A percentile compares a stretch with the other conserved stretches of the same genome.
phyloP scores from a whole-genome alignment of 768 basidiomycete species.

The Cantharellus anzutake region DNA sequence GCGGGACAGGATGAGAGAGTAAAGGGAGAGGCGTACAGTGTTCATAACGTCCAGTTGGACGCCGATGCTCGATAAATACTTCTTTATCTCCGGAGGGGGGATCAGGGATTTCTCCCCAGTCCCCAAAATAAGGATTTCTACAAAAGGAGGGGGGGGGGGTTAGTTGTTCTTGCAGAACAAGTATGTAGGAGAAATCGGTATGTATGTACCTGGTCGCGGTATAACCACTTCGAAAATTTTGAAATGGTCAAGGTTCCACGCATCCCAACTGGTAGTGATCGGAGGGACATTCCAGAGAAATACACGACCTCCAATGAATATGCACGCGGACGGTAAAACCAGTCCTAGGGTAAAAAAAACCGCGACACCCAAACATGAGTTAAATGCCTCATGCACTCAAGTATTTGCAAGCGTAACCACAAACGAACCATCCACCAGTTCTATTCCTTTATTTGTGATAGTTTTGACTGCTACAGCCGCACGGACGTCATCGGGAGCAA shows the following conservation, averaged over 20 bases:
- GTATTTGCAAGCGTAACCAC: background rate
- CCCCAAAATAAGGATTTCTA: slow-evolving; percentile 82
- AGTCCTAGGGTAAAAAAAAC: slow-evolving; percentile 30
- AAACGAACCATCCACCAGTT: slow-evolving; percentile 31
- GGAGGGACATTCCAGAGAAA: slow-evolving; percentile 79
- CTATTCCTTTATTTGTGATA: slow-evolving; percentile 42
- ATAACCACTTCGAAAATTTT: slow-evolving; percentile 63
- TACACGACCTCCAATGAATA: slow-evolving; percentile 73
- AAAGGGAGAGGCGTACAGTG: slow-evolving; percentile 31
- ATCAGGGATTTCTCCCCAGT: slow-evolving; percentile 58
- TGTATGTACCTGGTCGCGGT: slow-evolving; percentile 57
- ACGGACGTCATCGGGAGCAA: slow-evolving; percentile 40
- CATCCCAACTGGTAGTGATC: slow-evolving; percentile 28
- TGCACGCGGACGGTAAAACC: slow-evolving; percentile 50
- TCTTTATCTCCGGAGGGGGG: slow-evolving; percentile 39
- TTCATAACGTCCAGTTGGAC: slow-evolving; percentile 84
- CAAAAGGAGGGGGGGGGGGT: too few species aligned
- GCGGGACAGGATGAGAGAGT: background rate
- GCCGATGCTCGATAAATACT: slow-evolving; percentile 53
- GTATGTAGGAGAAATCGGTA: background rate
- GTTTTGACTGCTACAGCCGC: slow-evolving; percentile 56
- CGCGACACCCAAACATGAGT: slow-evolving; percentile 11
- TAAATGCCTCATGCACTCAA: background rate
- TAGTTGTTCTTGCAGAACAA: background rate
- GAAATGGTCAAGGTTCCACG: slow-evolving; percentile 58